Conservation (phyloP, 148 eudicot genomes). For the Rhododendron griersonianum region DNA sequence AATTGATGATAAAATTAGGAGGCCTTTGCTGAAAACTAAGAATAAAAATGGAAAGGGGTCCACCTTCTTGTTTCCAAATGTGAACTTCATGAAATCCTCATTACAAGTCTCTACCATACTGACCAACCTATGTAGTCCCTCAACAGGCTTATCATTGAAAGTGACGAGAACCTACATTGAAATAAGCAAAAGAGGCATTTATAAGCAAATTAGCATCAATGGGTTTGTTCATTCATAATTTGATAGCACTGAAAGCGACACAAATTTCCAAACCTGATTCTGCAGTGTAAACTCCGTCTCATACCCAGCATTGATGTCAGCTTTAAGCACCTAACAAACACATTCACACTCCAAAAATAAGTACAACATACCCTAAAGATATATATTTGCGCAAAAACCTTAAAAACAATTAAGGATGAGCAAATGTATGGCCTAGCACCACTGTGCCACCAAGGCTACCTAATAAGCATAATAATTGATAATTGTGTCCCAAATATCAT, state of each 20-base stretch:
- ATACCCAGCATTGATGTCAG: not conserved
- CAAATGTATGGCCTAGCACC: not conserved
- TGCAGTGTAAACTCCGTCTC: not conserved
- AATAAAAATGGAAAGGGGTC: not conserved
- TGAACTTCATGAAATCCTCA: conserved; percentile 36
- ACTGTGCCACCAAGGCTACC: not conserved
- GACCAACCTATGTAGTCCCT: conserved; percentile 39
- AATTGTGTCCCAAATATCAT: no score
- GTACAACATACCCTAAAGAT: not conserved
- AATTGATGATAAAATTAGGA: not conserved
- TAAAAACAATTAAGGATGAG: not conserved
- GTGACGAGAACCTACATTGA: conserved; percentile 25
- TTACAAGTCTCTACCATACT: conserved; percentile 29
- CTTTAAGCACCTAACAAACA: not conserved
- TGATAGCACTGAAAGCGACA: not conserved
- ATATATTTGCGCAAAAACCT: not conserved
- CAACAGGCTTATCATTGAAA: conserved; percentile 36
- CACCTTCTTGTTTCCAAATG: conserved; percentile 32
- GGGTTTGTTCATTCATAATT: not conserved
- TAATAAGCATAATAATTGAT: not conserved
- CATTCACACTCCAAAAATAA: no score
- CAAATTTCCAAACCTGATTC: not conserved
- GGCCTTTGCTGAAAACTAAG: not conserved
- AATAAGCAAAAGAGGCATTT: not conserved
- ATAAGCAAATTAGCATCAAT: not conserved